Base-by-base conservation (phyloP, 306 rosid species). In the Glycine latifolia region DNA sequence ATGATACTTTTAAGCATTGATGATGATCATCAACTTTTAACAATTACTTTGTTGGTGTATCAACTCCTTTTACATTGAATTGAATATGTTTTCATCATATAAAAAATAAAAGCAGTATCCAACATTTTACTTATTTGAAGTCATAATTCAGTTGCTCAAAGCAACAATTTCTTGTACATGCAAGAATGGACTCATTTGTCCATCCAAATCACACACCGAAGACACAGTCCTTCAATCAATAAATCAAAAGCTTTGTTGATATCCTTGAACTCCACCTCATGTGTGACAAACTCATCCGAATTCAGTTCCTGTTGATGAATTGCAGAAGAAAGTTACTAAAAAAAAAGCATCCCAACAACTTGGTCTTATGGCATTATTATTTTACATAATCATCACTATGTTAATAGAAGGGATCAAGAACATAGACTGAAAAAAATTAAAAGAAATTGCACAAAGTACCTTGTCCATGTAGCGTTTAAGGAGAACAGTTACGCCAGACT, bases 151-250 rank as follows among this genome's bases (percentile, higher is more conserved):
- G 33, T 1, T 17, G 20, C 15, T 47, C 47, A 60, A 26, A 4
- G 14, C 35, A 79, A 43, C 14, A 53, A 55, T 61, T 20, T 39
- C 61, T 1, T 48, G 37, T 20, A 8, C 6, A 47, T 26, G 31
- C 31, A 26, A 26, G 31, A 26, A 26, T 26, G 31, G 31, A 26
- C 31, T 26, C 73, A 81, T 67, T 86, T 83, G 74, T 85, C 77
- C 98, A 94, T 91, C 95, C 90, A 91, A 85, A 92, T 89, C 75
- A 91, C 92, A 76, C 97, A 91, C 44, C 94, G 82, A 31, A 92
- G 90, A 48, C 90, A 67, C 10, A 89, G 61, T 53, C 97, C 97
- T 82, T 87, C 85, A 44, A 78, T 59, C 41, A 94, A 87, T 55
- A 92, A 85, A 81, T 94, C 87, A 74, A 94, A 94, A 62, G 98